phyloP scores from a whole-genome alignment of 805 yeast species.

The Candida coquimbonensis region DNA sequence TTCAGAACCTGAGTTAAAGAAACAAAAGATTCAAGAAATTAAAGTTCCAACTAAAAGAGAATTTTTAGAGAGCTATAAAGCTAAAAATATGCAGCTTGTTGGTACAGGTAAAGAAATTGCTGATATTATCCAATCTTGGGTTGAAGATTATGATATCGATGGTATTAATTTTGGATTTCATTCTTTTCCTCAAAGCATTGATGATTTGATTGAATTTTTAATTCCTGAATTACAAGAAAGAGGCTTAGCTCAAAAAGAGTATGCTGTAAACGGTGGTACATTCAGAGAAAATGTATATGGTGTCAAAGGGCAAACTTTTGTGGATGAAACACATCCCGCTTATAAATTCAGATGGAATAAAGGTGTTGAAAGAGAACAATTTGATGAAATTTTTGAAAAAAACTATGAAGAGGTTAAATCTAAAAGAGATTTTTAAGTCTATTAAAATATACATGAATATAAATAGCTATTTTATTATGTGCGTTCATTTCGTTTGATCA shows the following conservation, averaged over 20 bases:
- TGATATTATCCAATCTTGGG: conserved; percentile 32
- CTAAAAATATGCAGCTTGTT: conserved; percentile 17
- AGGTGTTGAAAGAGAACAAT: conserved; percentile 20
- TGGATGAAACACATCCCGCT: conserved; percentile 14
- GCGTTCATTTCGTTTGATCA: no score
- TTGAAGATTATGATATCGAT: conserved; percentile 33
- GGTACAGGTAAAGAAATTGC: conserved; percentile 34
- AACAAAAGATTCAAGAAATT: background rate
- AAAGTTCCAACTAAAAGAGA: conserved; percentile 5
- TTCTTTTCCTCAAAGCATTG: conserved; percentile 30
- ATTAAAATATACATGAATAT: no score
- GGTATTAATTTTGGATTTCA: conserved; percentile 36
- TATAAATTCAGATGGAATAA: conserved; percentile 18
- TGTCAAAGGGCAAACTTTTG: conserved; percentile 12
- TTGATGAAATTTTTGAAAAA: conserved; percentile 13
- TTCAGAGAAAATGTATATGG: conserved; percentile 29
- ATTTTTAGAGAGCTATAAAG: conserved; percentile 5
- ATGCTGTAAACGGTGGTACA: conserved; percentile 27
- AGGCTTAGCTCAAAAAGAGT: conserved; percentile 30
- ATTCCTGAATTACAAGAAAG: conserved; percentile 30
- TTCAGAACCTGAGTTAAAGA: background rate
- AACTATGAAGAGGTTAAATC: background rate
- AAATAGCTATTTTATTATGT: no score
- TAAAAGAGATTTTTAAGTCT: background rate
- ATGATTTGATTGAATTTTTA: conserved; percentile 30